Conservation (phyloP, 1,284 basidiomycete genomes). For the Trametes hirsuta region DNA sequence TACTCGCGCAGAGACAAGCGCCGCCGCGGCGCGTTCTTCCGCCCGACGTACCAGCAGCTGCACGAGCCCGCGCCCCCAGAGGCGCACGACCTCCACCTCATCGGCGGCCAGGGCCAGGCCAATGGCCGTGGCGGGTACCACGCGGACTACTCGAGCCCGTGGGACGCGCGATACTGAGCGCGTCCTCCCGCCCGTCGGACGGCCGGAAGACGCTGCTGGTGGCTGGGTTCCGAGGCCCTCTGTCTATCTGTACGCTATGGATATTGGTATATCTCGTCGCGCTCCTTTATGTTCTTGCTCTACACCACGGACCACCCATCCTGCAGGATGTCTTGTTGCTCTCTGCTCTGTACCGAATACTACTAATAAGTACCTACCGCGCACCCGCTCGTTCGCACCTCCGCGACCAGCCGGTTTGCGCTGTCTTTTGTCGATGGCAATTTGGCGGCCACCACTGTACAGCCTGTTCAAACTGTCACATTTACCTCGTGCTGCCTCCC, state of each 20-base stretch:
- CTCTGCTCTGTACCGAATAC: too few relatives aligned
- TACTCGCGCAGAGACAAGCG: conserved; percentile 33
- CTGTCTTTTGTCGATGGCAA: too few relatives aligned
- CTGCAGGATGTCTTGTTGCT: too few relatives aligned
- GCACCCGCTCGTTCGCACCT: too few relatives aligned
- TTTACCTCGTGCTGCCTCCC: too few relatives aligned
- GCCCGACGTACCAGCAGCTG: conserved; percentile 18
- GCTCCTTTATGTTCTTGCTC: neutral
- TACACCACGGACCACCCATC: too few relatives aligned
- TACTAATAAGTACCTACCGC: too few relatives aligned
- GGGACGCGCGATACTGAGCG: conserved; percentile 14
- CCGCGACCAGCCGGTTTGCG: too few relatives aligned
- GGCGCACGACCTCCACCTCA: conserved; percentile 12
- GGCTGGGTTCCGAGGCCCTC: neutral
- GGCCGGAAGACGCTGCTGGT: neutral
- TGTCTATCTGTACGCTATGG: neutral
- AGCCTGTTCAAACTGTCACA: too few relatives aligned
- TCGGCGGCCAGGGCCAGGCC: neutral
- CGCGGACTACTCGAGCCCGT: conserved; percentile 11
- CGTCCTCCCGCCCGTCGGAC: neutral
- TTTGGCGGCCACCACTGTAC: too few relatives aligned
- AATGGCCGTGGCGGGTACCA: neutral
- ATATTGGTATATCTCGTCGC: neutral
- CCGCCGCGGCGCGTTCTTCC: conserved; percentile 12
- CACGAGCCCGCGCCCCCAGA: conserved; percentile 14